Conservation (phyloP, 2,329 filamentous ascomycete genomes). For the Lecanicillium sp. region DNA sequence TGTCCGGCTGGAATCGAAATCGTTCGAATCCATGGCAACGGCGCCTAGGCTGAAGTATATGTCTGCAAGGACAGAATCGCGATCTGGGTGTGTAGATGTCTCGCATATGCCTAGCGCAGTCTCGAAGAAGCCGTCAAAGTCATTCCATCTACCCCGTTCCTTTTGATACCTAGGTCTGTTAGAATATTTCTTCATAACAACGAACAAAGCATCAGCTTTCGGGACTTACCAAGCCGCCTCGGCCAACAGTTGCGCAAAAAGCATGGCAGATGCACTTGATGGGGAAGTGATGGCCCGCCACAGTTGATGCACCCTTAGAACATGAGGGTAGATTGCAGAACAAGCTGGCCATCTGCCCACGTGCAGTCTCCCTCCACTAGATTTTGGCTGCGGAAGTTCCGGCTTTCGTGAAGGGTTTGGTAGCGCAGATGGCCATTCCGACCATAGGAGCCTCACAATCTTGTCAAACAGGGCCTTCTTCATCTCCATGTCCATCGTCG, state of each 20-base stretch:
- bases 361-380: conserved; percentile 1
- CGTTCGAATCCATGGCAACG: conserved; percentile 10
- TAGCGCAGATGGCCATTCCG: conserved; percentile 6
- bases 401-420: conserved; percentile 4
- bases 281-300: neutral
- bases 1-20: conserved; percentile 8
- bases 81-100: conserved; percentile 7
- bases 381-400: conserved; percentile 6
- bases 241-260: conserved; percentile 1
- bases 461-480: conserved; percentile 5
- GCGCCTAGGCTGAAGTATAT: conserved; percentile 8
- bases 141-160: conserved; percentile 4
- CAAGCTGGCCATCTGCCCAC: conserved; percentile 6
- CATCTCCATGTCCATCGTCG: neutral
- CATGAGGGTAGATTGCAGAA: conserved; percentile 5
- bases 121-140: conserved; percentile 1
- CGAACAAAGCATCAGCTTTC: too few species aligned
- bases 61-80: conserved; percentile 8
- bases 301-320: conserved; percentile 4
- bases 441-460: conserved; percentile 4
- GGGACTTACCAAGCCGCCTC: conserved; percentile 3
- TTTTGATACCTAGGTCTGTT: conserved; percentile 6
- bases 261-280: neutral
- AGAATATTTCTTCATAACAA: too few species aligned
- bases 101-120: conserved; percentile 6